Evolutionary conservation across 208 protist species (phyloP), one percentile per base, ranked within the genome.

Genomic region (Angomonas ambiguus): DNA sequence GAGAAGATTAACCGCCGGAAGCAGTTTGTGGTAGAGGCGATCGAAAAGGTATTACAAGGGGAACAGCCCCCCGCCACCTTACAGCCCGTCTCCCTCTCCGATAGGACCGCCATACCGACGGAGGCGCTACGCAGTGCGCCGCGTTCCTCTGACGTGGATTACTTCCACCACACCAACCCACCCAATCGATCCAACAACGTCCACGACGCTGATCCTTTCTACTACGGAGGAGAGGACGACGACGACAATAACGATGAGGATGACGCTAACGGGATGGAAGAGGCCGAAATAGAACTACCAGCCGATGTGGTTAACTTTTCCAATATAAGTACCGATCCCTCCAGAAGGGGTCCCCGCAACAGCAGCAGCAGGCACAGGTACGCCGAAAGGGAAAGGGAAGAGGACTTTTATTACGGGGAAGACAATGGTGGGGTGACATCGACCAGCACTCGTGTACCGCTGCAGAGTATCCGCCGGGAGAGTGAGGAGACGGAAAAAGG

Each of bases 1-100:
- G 51, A 69, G 49, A 48, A 42, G 6, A 24, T 71, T 42, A 67
- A 71, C 28, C 71, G 79, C 59, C 76, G 71, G 45, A 78, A 74
- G 64, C 74, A 76, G 2, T 79, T 85, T 63, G 80, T 92, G 25
- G 58, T 92, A 53, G 72, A 72, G 48, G 82, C 86, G 0, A 74
- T 92, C 13, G 76, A 92, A 58, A 53, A 57, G 16, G 86, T 80
- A 0, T 65, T 88, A 68, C 25, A 16, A 8, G 48, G 55, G 33
- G n/a, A 27, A 3, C 1, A 11, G 5, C 2, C 32, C 32, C 2
- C 56, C 28, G 38, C 16, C 38, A 45, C 38, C 38, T n/a, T 45
- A 45, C 8, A 16, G 11, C 38, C 38, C 38, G 16, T 45, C 8
- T 16, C 11, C 11, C 11, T 16, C 11, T 45, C 38, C 16, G 16